Evolutionary conservation across 2,329 filamentous ascomycete species (phyloP), one percentile per base, ranked within the genome.

Genomic region (Fusarium beomiforme): DNA sequence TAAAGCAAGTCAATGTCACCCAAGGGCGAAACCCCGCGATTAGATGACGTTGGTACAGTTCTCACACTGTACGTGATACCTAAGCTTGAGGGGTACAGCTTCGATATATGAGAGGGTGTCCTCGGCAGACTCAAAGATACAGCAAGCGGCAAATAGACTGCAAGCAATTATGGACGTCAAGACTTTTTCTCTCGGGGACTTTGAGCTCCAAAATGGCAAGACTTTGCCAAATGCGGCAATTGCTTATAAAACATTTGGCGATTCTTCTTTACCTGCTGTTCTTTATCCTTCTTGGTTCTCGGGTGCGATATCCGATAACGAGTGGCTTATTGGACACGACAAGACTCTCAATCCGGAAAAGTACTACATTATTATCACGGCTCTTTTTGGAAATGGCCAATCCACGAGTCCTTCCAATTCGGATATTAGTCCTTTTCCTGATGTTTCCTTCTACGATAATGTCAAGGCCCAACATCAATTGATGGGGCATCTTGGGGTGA

Each of bases 261-360:
- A 90, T 60, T 78, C 87, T 0, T 85, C 82, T 0, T 84, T 82
- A 9, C 92, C 92, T 11, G 89, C 89, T 5, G 88, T 95, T 63
- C 87, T 95, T 67, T 95, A 95, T 76, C 93, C 92, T 4, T 90
- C 90, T 4, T 95, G 92, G 92, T 95, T 90, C 78, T 80, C 78
- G 57, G 80, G 79, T 81, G 83, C 81, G 5, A 92, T 95, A 68
- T 82, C 85, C 5, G 90, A 93, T 75, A 95, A 95, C 66, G 85
- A 92, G 77, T 94, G 92, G 92, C 86, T 95, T 14, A 86, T 93
- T 43, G 91, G 91, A 16, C 79, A 86, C 9, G 85, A 89, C 71
- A 92, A 89, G 77, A 87, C 90, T 0, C 83, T 95, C 44, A 87
- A 87, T 67, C 91, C 92, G 0, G 82, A 59, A 2, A 74, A 79